Conservation (phyloP, 2,329 filamentous ascomycete genomes). For the Alternaria sp. region DNA sequence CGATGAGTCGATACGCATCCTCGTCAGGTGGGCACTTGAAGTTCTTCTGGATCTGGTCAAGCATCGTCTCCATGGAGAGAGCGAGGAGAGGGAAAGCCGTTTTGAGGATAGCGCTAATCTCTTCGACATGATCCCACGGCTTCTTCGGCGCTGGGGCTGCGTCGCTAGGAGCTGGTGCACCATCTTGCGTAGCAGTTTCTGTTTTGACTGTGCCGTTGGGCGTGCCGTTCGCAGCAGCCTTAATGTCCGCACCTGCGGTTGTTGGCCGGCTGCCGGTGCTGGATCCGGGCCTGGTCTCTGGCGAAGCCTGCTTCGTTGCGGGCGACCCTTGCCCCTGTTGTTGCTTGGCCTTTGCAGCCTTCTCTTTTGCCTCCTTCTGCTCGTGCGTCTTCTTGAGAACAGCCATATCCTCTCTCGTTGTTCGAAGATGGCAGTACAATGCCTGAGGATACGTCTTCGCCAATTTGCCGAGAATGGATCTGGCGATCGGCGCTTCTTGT, state of each 20-base stretch:
- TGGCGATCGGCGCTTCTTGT: slow-evolving; percentile 86
- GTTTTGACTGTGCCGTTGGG: slow-evolving; percentile 48
- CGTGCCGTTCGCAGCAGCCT: slow-evolving; percentile 60
- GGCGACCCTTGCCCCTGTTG: slow-evolving; percentile 56
- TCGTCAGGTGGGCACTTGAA: slow-evolving; percentile 99
- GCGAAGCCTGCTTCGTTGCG: slow-evolving; percentile 46
- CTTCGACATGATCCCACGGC: slow-evolving; percentile 95
- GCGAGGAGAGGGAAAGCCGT: slow-evolving; percentile 95
- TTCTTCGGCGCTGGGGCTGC: slow-evolving; percentile 62
- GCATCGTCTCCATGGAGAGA: slow-evolving; percentile 99
- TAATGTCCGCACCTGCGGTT: slow-evolving; percentile 50
- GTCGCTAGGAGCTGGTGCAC: slow-evolving; percentile 26
- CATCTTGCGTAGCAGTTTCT: slow-evolving; percentile 44
- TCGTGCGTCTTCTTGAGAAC: slow-evolving; percentile 88
- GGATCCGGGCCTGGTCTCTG: slow-evolving; percentile 41
- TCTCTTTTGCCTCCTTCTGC: slow-evolving; percentile 64
- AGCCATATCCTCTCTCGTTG: slow-evolving; percentile 91
- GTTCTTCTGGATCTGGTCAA: slow-evolving; percentile 97
- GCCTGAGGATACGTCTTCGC: slow-evolving; percentile 94
- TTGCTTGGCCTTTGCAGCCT: slow-evolving; percentile 64
- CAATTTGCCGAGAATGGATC: slow-evolving; percentile 87
- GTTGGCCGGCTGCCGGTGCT: slow-evolving; percentile 38
- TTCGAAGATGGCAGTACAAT: slow-evolving; percentile 93
- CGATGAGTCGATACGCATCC: slow-evolving; percentile 95
- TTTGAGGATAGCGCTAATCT: slow-evolving; percentile 94